Evolutionary conservation across 1,139 yeast genomes (phyloP), one percentile per base, ranked within the genome.

Genomic region (Kazachstania sp.): DNA sequence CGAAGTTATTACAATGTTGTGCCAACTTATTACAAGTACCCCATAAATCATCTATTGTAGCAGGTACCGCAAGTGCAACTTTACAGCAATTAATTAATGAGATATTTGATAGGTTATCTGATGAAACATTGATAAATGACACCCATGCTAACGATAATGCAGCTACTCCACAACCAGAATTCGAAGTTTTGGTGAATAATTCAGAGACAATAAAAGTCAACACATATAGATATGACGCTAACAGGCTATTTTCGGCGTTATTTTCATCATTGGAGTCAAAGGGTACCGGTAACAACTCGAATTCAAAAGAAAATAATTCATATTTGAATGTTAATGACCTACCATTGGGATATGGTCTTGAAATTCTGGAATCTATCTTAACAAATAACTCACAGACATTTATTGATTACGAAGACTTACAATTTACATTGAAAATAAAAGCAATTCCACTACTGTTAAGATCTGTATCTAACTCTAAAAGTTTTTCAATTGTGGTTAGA

Each of bases 51-150:
- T 79, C 85, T 0, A 85, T 86, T 52, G 95, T 92, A 3, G 74
- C 79, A n/a, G 90, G 88, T 56, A 86, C 97, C 0, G 97, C 97
- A 0, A 80, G 87, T 43, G 98, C 97, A 2, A 87, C 97, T 1
- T 74, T 88, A 43, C 95, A 88, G 55, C 97, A 92, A 62, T 68
- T 92, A 41, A 76, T 88, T 45, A 78, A 83, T 37, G 78, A 83
- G 36, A 75, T 87, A 0, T 90, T 82, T 63, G 97, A 88, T 50
- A 76, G 81, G 48, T 75, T 57, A 13, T 41, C 51, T 6, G 29
- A 38, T 28, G 19, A 28, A 30, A 8, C 36, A n/a, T 11, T 32
- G 11, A 15, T 6, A 15, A 20, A 16, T 16, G 34, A 38, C 4
- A 16, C 29, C 1, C 13, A 18, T 6, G 28, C 12, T 37, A 23